phyloP scores from a whole-genome alignment of 495 filamentous ascomycete genomes.

The Aspergillus mulundensis region DNA sequence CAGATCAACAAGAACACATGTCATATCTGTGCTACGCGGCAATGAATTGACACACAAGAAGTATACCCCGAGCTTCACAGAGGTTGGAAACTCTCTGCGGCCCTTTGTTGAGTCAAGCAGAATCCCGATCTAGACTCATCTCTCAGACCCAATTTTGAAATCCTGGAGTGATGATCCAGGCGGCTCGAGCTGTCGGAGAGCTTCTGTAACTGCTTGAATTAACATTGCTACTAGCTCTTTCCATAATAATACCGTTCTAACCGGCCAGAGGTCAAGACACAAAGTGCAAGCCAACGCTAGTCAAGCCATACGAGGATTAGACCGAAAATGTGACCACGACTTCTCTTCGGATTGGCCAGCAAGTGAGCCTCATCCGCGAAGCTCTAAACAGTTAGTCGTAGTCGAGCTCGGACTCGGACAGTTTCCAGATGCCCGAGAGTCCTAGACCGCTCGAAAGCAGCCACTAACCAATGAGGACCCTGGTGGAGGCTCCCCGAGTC shows the following conservation, averaged over 20 bases:
- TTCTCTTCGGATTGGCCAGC: background rate
- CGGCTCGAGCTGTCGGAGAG: background rate
- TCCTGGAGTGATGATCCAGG: background rate
- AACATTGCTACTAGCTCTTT: no score
- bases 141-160: no score
- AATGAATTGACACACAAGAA: no score
- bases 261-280: background rate
- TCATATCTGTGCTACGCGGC: no score
- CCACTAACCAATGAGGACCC: background rate
- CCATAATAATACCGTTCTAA: background rate
- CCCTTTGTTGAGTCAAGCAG: no score
- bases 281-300: background rate
- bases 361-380: background rate
- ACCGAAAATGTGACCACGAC: background rate
- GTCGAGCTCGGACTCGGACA: background rate
- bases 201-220: background rate
- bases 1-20: no score
- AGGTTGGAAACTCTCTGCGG: no score
- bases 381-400: no score
- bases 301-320: background rate
- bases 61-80: no score
- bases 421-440: background rate
- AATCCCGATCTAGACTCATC: no score
- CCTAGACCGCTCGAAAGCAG: background rate
- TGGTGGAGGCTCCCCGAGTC: background rate